Conservation (phyloP, 2,329 filamentous ascomycete genomes). For the Aureobasidium vineae region DNA sequence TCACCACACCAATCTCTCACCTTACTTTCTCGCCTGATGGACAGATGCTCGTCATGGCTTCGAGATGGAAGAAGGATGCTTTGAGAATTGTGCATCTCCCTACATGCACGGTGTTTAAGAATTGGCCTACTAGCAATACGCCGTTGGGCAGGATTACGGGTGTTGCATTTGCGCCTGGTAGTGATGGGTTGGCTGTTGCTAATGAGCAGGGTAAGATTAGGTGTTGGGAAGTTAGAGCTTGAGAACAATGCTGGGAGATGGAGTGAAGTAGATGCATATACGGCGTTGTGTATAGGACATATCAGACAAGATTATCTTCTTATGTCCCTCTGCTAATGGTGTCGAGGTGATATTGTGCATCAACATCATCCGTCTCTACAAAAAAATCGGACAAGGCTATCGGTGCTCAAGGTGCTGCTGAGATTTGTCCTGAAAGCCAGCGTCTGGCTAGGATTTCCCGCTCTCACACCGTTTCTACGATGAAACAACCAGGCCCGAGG, state of each 20-base stretch:
- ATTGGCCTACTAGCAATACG: constrained; percentile 93
- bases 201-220: constrained; percentile 87
- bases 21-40: constrained; percentile 83
- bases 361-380: not conserved
- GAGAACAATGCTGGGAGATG: too few relatives aligned
- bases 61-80: constrained; percentile 83
- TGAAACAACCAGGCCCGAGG: too few relatives aligned
- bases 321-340: not conserved
- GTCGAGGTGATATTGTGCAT: not conserved
- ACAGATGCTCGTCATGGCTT: constrained; percentile 83
- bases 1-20: constrained; percentile 79
- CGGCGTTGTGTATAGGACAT: not conserved
- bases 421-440: not conserved
- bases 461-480: too few relatives aligned
- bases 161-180: constrained; percentile 47
- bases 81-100: constrained; percentile 85
- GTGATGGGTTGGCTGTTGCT: constrained; percentile 69
- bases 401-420: not conserved
- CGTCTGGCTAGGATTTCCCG: not conserved
- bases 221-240: constrained; percentile 73
- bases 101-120: constrained; percentile 88
- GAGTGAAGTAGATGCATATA: not conserved
- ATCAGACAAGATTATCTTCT: not conserved
- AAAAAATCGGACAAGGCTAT: not conserved
- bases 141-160: constrained; percentile 77